Base-by-base conservation (phyloP, 768 basidiomycete genomes). In the Tulasnella sp. region DNA sequence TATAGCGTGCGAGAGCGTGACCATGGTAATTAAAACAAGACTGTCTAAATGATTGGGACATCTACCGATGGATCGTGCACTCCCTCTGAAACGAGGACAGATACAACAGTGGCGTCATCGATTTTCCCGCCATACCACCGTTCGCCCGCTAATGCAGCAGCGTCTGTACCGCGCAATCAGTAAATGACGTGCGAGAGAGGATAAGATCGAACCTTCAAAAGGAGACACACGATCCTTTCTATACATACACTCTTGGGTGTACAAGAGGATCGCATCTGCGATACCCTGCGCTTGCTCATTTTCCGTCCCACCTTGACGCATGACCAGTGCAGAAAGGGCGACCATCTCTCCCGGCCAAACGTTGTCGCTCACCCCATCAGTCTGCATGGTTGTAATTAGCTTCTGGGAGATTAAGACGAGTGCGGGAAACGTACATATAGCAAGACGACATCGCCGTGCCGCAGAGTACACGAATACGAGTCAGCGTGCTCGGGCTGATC, bases 261-360 rank as follows among this genome's bases (percentile, higher is more conserved):
- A 83, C 32, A 82, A 75, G 2, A 88, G 79, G 49, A 87, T 71
- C 19, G 80, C 76, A 63, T 87, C 80, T 6, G 87, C 83, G 67
- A 90, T 82, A 12, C 70, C 69, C 64, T 87, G 81, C 2, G 80
- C 83, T 64, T 80, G 79, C 25, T 57, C 32, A 31, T 34, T 41
- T 19, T 57, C 55, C 29, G 23, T 46, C 23, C 55, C 55, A 11
- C 43, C 75, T 45, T 73, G 66, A 9, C 83, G 77, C 17, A 78
- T 74, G 11, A 80, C 78, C 0, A 88, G 72, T 2, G 79, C 75
- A 63, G 84, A 85, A 50, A 91, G 82, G 35, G 79, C 74, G 25
- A 77, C 70, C 61, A 90, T 75, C 62, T 91, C 87, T 6, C 77
- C 68, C 9, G 81, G 75, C 62, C 84, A 90, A 35, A 77, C 73